Conservation (phyloP, 2,329 filamentous ascomycete species). For the Microdochium paspali region DNA sequence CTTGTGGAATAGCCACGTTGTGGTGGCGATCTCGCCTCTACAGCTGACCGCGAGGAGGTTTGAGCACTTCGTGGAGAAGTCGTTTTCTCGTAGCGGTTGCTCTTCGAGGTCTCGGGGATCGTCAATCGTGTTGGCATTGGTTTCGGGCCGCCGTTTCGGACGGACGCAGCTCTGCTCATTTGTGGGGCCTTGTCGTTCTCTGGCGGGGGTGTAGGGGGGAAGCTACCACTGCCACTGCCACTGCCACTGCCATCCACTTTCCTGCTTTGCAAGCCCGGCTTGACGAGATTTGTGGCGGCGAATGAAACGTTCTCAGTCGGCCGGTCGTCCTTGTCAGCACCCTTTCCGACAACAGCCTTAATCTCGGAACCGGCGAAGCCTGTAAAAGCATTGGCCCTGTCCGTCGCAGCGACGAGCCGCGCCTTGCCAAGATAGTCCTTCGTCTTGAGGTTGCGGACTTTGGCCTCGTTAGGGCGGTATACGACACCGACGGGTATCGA, state of each 20-base stretch:
- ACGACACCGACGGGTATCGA: constrained; percentile 94
- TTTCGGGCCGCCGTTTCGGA: constrained; percentile 46
- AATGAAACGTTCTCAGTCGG: constrained; percentile 80
- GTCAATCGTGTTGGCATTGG: constrained; percentile 54
- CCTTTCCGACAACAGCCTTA: constrained; percentile 51
- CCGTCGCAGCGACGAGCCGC: constrained; percentile 81
- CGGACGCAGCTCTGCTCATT: constrained; percentile 47
- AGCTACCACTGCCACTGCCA: no score
- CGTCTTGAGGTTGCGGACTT: constrained; percentile 95
- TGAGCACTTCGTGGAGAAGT: constrained; percentile 31
- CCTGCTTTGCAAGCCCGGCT: constrained; percentile 69
- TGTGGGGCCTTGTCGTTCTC: constrained; percentile 60
- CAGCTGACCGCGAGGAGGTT: constrained; percentile 24
- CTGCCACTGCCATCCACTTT: constrained; percentile 78
- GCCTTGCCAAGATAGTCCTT: constrained; percentile 98
- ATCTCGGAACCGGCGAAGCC: constrained; percentile 73
- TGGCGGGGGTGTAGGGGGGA: constrained; percentile 96
- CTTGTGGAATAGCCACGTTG: constrained; percentile 28
- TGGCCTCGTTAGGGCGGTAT: constrained; percentile 92
- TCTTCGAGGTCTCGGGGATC: constrained; percentile 45
- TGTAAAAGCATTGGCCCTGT: constrained; percentile 70
- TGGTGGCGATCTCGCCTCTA: constrained; percentile 36
- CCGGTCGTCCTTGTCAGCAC: constrained; percentile 64
- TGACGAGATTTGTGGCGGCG: constrained; percentile 87
- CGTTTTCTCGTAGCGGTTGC: constrained; percentile 45